Conservation (phyloP, 768 basidiomycete genomes). For the Dacryopinax spathularia region DNA sequence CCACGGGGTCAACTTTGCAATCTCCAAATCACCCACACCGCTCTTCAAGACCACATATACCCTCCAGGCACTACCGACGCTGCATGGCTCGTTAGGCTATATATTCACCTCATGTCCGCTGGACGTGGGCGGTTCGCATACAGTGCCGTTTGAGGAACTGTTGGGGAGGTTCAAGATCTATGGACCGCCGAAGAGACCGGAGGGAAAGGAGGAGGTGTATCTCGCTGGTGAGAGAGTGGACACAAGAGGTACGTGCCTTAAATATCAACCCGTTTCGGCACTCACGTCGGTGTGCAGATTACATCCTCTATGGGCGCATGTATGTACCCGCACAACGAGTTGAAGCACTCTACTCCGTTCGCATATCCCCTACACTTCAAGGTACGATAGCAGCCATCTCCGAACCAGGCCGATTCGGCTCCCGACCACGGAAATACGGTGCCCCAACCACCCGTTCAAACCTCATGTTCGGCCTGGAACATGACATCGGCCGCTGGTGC, state of each 20-base stretch:
- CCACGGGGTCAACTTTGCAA: constrained; percentile 57
- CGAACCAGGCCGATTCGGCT: constrained; percentile 25
- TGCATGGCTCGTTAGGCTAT: constrained; percentile 86
- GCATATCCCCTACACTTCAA: constrained; percentile 66
- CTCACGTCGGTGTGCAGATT: constrained; percentile 42
- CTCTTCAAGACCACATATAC: constrained; percentile 83
- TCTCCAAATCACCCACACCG: constrained; percentile 78
- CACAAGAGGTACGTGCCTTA: constrained; percentile 43
- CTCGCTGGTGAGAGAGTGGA: constrained; percentile 65
- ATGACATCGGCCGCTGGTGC: constrained; percentile 84
- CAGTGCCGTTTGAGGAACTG: constrained; percentile 75
- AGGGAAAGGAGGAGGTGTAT: constrained; percentile 67
- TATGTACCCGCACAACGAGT: constrained; percentile 80
- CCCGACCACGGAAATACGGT: constrained; percentile 1
- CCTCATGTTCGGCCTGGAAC: constrained; percentile 70
- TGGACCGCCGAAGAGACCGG: constrained; percentile 65
- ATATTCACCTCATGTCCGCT: constrained; percentile 83
- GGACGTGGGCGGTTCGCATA: constrained; percentile 50
- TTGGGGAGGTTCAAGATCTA: constrained; percentile 77
- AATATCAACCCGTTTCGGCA: background rate
- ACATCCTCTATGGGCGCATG: constrained; percentile 80
- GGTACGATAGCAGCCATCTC: constrained; percentile 76
- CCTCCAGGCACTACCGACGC: constrained; percentile 81
- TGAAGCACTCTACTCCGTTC: constrained; percentile 77
- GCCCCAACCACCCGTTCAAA: constrained; percentile 23